Base-by-base conservation (phyloP, 257 asterid species). In the Nemophila menziesii region DNA sequence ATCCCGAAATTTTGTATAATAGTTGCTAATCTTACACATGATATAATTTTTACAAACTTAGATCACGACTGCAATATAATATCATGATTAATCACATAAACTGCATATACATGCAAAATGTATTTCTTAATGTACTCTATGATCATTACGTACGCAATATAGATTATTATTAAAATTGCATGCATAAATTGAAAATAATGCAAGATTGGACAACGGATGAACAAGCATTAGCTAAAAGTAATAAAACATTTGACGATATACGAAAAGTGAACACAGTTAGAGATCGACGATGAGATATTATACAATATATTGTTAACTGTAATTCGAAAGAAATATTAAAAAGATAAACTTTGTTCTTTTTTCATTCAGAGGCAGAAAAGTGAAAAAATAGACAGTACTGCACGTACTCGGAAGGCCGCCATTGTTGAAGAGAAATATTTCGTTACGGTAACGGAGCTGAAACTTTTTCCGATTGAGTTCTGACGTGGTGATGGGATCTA, bases 351-450 rank as follows among this genome's bases (percentile, higher is more conserved):
- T 7, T 2, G 12, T 29, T 29, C 12, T 2, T 29, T 2, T 29
- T 26, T 26, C 6, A 26, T 5, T 26, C 10, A 26, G 33, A 22
- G 12, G 23, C 11, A 37, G 19, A 36, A 51, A 49, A n/a, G 18
- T 10, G 19, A 6, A 33, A 16, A 29, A 5, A 29, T 2, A 29
- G 36, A 26, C 10, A 26, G 36, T 7, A 13, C 29, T 33, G 1
- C 11, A 17, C 48, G 18, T 56, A 45, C 62, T n/a, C 34, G 52
- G 33, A 54, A 44, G 4, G 38, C 36, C 12, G 52, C 46, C 54
- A 56, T 46, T 5, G 46, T 21, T 46, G 54, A 23, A 40, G 16
- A 11, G 23, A 7, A 1, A 29, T 2, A 2, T 3, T 13, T 10
- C 12, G 36, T 3, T 29, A 13, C 7, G 12, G 7, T 7, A 5